Base-by-base conservation (phyloP, 306 rosid species). In the Calophaca sinica region DNA sequence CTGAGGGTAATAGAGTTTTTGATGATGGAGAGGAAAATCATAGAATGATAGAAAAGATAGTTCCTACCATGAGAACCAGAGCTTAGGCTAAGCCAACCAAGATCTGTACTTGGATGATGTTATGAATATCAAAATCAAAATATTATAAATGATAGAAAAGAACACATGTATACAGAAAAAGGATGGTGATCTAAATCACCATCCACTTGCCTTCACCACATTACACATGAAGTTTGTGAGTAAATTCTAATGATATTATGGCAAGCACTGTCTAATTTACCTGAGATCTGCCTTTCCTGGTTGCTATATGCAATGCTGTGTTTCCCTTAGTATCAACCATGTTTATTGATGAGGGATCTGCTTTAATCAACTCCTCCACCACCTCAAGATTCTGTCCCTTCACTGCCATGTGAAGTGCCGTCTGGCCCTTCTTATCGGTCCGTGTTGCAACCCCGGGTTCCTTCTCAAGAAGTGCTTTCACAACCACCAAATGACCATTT, bases 331-430 rank as follows among this genome's bases (percentile, higher is more conserved):
- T 88, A 73, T 96, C 99, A 46, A 84, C 88, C 85, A 90, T 89
- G 88, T 90, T 92, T 38, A 88, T 52, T 45, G 87, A 80, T 0
- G 70, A 74, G 3, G 97, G 91, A 74, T 84, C 97, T 5, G 82
- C 87, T 75, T 62, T 88, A 8, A 89, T 86, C 85, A 96, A 77
- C 85, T 68, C 88, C 67, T 85, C 90, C 55, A 89, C 98, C 52
- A 92, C 91, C 81, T 86, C 92, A 58, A 88, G 80, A 20, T 76
- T 86, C 84, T 88, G 98, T 20, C 99, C 99, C 80, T 96, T 96
- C 32, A 79, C 98, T 1, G 99, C 98, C 99, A 92, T 96, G 84
- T 92, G 98, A 65, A 96, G 97, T 9, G 99, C 97, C 3, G 99
- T 90, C 77, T 96, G 99, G 7, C 99, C 96, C 82, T 96, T 96